Percentiles rank a stretch among this genome's conserved stretches.
Conservation (phyloP, 2,329 filamentous ascomycete species). For the Fusarium bactridioides region DNA sequence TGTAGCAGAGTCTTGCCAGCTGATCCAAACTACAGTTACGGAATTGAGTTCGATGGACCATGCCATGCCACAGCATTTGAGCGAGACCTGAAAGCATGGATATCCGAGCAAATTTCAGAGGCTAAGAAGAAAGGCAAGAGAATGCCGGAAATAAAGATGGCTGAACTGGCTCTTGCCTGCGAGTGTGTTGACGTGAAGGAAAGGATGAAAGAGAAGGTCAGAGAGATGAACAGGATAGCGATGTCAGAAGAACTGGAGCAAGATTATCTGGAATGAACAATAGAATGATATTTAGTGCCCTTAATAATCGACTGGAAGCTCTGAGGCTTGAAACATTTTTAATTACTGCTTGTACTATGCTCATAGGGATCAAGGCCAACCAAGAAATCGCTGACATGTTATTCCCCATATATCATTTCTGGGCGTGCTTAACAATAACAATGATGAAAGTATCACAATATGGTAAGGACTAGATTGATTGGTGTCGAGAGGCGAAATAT, state of each 20-base stretch:
- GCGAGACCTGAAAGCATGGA: background rate
- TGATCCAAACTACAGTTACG: background rate
- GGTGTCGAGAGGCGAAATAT: too few species aligned
- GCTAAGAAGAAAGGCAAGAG: background rate
- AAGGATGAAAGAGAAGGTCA: background rate
- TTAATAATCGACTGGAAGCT: accelerated
- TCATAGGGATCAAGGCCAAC: too few species aligned
- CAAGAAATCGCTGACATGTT: background rate
- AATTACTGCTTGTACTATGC: background rate
- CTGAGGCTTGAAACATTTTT: too few species aligned
- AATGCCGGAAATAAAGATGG: background rate
- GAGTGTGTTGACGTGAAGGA: background rate
- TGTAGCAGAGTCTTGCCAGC: background rate
- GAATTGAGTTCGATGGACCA: background rate
- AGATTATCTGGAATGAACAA: background rate
- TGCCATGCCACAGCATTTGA: background rate
- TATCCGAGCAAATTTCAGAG: background rate
- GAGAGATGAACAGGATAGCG: background rate
- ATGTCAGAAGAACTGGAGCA: background rate
- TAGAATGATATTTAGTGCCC: too few species aligned
- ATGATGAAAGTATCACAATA: too few species aligned
- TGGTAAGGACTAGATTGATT: background rate
- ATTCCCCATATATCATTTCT: background rate
- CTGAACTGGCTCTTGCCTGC: background rate
- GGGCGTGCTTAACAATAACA: background rate